phyloP scores from a whole-genome alignment of 2,329 filamentous ascomycete species.

The Nakataea oryzae region DNA sequence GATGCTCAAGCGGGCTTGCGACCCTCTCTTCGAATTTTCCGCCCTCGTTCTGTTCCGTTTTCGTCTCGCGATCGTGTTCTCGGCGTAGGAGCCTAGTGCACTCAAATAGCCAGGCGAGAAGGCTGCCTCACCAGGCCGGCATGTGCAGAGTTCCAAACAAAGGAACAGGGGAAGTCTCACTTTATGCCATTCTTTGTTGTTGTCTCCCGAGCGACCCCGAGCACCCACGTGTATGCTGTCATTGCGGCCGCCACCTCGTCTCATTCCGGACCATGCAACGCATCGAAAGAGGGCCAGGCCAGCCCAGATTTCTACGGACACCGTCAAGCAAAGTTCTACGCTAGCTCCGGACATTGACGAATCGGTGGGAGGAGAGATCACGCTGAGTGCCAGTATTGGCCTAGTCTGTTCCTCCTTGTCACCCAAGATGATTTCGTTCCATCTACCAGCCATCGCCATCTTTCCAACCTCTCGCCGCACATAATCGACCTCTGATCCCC shows the following conservation, averaged over 20 bases:
- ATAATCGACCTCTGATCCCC: too few species aligned
- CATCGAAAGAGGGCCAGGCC: background rate
- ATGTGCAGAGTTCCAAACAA: background rate
- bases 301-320: background rate
- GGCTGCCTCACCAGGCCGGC: background rate
- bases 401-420: too few species aligned
- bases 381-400: too few species aligned
- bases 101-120: background rate
- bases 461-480: too few species aligned
- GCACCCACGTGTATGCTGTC: background rate
- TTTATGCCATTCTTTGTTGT: background rate
- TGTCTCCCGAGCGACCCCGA: background rate
- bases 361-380: too few species aligned
- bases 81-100: background rate
- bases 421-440: too few species aligned
- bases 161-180: background rate
- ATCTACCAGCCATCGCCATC: too few species aligned
- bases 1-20: background rate
- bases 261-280: background rate
- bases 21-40: background rate
- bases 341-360: too few species aligned
- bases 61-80: background rate
- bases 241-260: background rate
- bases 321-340: too few species aligned
- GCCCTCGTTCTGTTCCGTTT: too few species aligned